phyloP scores from a whole-genome alignment of 106 monocot species.

The Apostasia ramifera region DNA sequence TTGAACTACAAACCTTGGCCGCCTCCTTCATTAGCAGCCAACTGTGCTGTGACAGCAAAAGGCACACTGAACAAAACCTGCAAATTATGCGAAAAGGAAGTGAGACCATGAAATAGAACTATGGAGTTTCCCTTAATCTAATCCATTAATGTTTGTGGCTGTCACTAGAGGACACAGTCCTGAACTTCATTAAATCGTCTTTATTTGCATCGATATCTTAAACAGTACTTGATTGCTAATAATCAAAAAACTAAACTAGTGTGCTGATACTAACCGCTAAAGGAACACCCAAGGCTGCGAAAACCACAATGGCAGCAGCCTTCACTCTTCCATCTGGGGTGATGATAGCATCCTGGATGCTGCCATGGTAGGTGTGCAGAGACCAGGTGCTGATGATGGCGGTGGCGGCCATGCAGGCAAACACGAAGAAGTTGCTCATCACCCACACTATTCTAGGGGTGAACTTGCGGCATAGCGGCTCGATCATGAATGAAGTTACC shows the following conservation, averaged over 20 bases:
- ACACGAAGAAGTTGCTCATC: constrained; percentile 65
- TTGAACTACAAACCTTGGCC: constrained; percentile 63
- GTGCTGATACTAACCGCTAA: constrained; percentile 47
- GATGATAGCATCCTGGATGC: constrained; percentile 11
- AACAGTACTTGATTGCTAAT: background rate
- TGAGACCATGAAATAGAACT: background rate
- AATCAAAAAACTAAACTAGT: background rate
- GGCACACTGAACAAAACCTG: constrained; percentile 89
- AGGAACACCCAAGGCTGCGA: constrained; percentile 72
- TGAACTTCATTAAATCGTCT: too few species aligned
- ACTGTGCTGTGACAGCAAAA: constrained; percentile 67
- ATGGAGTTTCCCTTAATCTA: background rate
- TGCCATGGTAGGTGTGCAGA: constrained; percentile 15
- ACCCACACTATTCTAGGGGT: constrained; percentile 65
- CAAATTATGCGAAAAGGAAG: constrained; percentile 1
- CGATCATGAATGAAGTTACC: constrained; percentile 62
- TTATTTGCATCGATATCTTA: too few species aligned
- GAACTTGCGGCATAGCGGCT: constrained; percentile 63
- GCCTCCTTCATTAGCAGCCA: constrained; percentile 56
- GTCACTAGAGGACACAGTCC: too few species aligned
- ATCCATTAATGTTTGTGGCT: background rate
- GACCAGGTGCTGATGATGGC: constrained; percentile 56
- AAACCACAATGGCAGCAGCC: constrained; percentile 38
- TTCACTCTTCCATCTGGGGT: constrained; percentile 22
- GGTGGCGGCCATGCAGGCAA: constrained; percentile 47